These are phyloP conservation scores for Talaromyces sp. DNA, from an alignment of 2,329 filamentous ascomycete species.

Conservation along the genomic window DNA sequence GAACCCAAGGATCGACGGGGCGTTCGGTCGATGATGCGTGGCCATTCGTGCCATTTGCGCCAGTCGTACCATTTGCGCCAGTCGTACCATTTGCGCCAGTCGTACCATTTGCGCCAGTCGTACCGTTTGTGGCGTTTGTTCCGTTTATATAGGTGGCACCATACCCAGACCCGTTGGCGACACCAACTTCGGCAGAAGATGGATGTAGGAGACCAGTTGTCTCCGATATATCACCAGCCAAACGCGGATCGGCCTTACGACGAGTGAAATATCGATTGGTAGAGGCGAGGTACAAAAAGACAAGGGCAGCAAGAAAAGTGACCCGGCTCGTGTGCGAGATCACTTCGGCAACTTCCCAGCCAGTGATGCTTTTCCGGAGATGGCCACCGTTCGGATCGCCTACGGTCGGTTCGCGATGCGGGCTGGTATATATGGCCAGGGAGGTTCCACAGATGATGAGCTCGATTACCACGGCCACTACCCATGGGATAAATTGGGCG, in stretches of 20 bases:
- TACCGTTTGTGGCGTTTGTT: constrained; percentile 25
- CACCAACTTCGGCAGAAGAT: constrained; percentile 40
- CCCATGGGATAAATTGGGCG: constrained; percentile 77
- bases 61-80: constrained; percentile 23
- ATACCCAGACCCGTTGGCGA: constrained; percentile 47
- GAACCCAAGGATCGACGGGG: constrained; percentile 72
- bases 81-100: no score
- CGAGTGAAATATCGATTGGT: constrained; percentile 40
- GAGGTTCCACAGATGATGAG: constrained; percentile 65
- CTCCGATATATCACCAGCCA: constrained; percentile 38
- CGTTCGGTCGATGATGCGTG: constrained; percentile 24
- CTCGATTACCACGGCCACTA: constrained; percentile 68
- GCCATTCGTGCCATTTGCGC: constrained; percentile 27
- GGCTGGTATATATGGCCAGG: constrained; percentile 62
- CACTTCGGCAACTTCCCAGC: constrained; percentile 39
- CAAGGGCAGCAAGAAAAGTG: constrained; percentile 58
- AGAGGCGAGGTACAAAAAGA: constrained; percentile 55
- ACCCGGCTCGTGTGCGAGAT: constrained; percentile 64
- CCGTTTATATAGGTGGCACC: constrained; percentile 31
- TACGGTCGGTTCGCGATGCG: constrained; percentile 60
- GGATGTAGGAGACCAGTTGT: constrained; percentile 39
- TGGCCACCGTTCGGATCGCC: constrained; percentile 44
- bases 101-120: no score
- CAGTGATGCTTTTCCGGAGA: constrained; percentile 36
- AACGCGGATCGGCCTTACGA: constrained; percentile 23